Percentiles rank a stretch among this genome's conserved stretches.
These are phyloP conservation scores for Aspergillus sp. DNA, from an alignment of 2,329 filamentous ascomycete genomes.

Conservation along the genomic window DNA sequence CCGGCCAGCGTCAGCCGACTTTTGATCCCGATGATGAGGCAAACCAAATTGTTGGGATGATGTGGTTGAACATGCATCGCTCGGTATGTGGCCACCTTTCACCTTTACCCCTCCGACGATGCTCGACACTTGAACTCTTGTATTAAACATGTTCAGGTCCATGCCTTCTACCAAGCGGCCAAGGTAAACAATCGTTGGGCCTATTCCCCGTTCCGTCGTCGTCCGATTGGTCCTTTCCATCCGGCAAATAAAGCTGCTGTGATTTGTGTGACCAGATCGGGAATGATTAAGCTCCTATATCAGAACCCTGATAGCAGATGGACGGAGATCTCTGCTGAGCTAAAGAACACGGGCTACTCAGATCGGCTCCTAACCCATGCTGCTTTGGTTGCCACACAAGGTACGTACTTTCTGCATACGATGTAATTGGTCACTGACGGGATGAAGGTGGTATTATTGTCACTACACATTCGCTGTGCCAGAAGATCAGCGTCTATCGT, in stretches of 20 bases:
- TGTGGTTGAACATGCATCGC: constrained; percentile 65
- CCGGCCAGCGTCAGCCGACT: constrained; percentile 53
- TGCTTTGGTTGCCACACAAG: constrained; percentile 64
- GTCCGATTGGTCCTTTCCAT: constrained; percentile 64
- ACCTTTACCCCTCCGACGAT: constrained; percentile 2
- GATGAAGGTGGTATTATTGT: constrained; percentile 26
- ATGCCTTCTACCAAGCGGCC: constrained; percentile 51
- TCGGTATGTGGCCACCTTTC: constrained; percentile 31
- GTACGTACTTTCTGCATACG: constrained; percentile 33
- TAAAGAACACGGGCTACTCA: constrained; percentile 63
- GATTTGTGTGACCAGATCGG: constrained; percentile 66
- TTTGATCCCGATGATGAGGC: constrained; percentile 66
- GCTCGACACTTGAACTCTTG: no score
- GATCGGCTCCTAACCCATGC: constrained; percentile 76
- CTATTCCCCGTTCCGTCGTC: constrained; percentile 59
- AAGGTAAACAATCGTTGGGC: constrained; percentile 57
- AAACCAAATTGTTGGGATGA: constrained; percentile 69
- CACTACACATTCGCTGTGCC: constrained; percentile 46
- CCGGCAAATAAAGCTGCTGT: constrained; percentile 60
- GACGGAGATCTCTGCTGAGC: constrained; percentile 62
- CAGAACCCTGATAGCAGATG: constrained; percentile 65
- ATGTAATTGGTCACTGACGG: constrained; percentile 2
- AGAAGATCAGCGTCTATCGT: constrained; percentile 65
- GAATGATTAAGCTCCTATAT: constrained; percentile 67
- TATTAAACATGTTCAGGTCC: constrained; percentile 20